Evolutionary conservation across 1,139 yeast species (phyloP).

Genomic region (Citeromyces hawaiiensis): DNA sequence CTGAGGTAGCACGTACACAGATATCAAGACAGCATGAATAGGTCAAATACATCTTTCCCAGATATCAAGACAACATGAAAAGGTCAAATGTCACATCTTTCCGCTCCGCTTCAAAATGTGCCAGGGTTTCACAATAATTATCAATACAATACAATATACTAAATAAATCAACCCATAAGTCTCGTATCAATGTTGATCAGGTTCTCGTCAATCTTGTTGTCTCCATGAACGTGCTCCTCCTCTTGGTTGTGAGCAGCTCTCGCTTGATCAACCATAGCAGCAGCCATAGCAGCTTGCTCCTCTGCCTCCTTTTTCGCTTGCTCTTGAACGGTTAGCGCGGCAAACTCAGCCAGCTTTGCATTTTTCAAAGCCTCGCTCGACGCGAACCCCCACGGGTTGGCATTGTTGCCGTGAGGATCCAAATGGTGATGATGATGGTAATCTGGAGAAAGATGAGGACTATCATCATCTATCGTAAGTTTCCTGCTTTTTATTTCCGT

Average conservation of each 20-base stretch:
- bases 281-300: constrained; percentile 3
- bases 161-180: neutral
- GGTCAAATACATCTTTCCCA: no score
- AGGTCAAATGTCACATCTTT: no score
- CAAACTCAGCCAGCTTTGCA: constrained; percentile 4
- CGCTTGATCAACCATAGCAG: constrained; percentile 2
- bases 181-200: constrained; percentile 5
- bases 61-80: no score
- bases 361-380: constrained; percentile 1
- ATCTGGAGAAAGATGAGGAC: constrained; percentile 1
- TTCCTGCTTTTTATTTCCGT: constrained; percentile 12
- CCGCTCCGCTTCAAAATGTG: no score
- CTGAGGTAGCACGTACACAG: no score
- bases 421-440: constrained; percentile 2
- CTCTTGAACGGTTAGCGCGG: constrained; percentile 2
- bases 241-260: constrained; percentile 1
- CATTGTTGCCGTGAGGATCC: neutral
- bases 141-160: neutral
- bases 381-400: neutral
- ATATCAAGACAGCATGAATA: no score
- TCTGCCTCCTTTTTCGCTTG: constrained; percentile 3
- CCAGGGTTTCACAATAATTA: no score
- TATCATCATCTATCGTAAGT: constrained; percentile 1
- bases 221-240: neutral
- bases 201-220: constrained; percentile 4